Base-by-base conservation (phyloP, 1,139 yeast genomes). In the Geotrichum bryndzae region DNA sequence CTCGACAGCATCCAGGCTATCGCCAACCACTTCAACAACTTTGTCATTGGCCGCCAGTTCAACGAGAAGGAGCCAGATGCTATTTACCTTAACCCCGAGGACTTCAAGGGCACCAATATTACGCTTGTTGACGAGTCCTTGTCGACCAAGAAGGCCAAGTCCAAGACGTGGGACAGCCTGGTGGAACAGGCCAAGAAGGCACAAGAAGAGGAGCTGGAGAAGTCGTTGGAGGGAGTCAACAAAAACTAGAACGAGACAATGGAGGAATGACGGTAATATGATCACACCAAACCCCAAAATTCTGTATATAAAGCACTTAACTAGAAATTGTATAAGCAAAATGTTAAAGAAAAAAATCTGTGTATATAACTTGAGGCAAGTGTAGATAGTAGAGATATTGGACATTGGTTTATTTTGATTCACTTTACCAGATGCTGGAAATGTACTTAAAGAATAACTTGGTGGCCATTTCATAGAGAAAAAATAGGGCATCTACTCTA, bases 11-110 rank as follows among this genome's bases (percentile, higher is more conserved):
- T 85, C 27, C 69, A 70, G 1, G 78, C 76, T 31, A 78, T 89
- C 59, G 76, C 77, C 63, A 66, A 73, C 0, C 84, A 82, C 65
- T 79, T 85, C 61, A 68, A 73, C 38, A 67, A 72, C 10, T 74
- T 80, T 55, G 78, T 87, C 10, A 76, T 81, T 45, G 82, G 83
- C 46, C 75, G 77, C 15, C 74, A 72, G 59, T 83, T 79, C 75
- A 81, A 82, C 68, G 96, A 88, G 73, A 81, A 86, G 70, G 84
- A 84, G 72, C 95, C 96, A 31, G 83, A 88, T 66, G 94, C 90
- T 53, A 83, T 90, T 60, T 83, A 87, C 73, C 77, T 90, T 67
- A 80, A 83, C 64, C 74, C 76, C 25, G 71, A 75, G 41, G 78
- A 77, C 22, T 83, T 78, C 65, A 75, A 74, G 29, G 82, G 85